Evolutionary conservation across 2,329 filamentous ascomycete genomes (phyloP), one percentile per base, ranked within the genome.

Genomic region (Monilinia aucupariae): DNA sequence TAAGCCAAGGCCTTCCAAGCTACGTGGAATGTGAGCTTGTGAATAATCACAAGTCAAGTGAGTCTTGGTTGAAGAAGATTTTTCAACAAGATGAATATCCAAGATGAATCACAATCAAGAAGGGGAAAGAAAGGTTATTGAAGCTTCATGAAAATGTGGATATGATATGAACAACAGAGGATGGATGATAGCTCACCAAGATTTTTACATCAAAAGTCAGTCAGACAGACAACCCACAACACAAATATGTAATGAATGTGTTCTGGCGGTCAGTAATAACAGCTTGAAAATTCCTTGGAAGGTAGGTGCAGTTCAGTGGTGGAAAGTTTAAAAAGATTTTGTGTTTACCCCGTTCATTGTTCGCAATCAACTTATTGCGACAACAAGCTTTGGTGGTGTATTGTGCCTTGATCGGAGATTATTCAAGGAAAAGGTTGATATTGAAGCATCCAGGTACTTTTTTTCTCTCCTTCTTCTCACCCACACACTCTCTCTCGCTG

Each of bases 1-100:
- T 72, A 66, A 71, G 69, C 67, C 58, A 56, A 64, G 59, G 62
- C 52, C 56, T 41, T 32, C 54, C 41, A 47, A 47, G 54, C n/a
- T 47, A 47, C 25, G 27, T 34, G 20, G 43, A 47, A 56, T 32
- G 3, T 56, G 53, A 47, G 30, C 27, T 9, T 56, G 30, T 25
- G 41, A 56, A 17, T 47, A 45, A 17, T 6, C 32, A 30, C 27
- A 41, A 50, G 48, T 15, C 37, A 39, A 13, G 37, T 3, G 27
- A 55, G 13, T 22, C 8, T n/a, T 34, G 25, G 25, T 22, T 10
- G 22, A 37, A 32, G 30, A 34, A 25, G 32, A 34, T 34, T 47
- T 34, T 25, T 34, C 22, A 3, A 15, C 51, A 15, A 30, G 9
- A 56, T 22, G 27, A 55, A 47, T 34, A 47, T 47, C 41, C 54